phyloP scores from a whole-genome alignment of 371 early-diverging fungal species.

The Mucor racemosus region DNA sequence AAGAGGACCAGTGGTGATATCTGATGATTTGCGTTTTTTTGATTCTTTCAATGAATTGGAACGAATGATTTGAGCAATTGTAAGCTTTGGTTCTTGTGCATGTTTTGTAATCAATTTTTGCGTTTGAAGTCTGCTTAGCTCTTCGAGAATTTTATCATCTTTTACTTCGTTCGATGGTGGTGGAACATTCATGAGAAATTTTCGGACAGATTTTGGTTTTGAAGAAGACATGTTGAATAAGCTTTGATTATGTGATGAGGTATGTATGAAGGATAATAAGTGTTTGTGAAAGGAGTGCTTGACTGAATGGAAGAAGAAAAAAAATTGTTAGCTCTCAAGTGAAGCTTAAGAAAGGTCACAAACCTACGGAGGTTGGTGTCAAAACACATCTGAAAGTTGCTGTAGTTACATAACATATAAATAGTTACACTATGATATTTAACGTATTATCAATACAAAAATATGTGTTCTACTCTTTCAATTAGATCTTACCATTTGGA shows the following conservation, averaged over 20 bases:
- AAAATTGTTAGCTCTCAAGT: too few relatives aligned
- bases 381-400: too few relatives aligned
- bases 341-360: too few relatives aligned
- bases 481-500: too few relatives aligned
- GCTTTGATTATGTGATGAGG: not conserved
- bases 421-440: too few relatives aligned
- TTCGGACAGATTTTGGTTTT: not conserved
- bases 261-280: not conserved
- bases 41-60: not conserved
- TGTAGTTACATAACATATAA: too few relatives aligned
- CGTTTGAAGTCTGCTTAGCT: not conserved
- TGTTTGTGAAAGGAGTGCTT: not conserved
- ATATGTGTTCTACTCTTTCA: too few relatives aligned
- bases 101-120: not conserved
- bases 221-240: not conserved
- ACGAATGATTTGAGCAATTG: conserved; percentile 1
- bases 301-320: too few relatives aligned
- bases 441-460: too few relatives aligned
- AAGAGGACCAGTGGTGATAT: not conserved
- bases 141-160: not conserved
- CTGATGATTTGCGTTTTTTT: not conserved
- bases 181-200: not conserved
- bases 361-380: too few relatives aligned
- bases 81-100: not conserved
- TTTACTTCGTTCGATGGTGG: not conserved